Percentiles rank a stretch among this genome's conserved stretches.
Conservation (phyloP, 331 rosid species). For the Quercus phellos region DNA sequence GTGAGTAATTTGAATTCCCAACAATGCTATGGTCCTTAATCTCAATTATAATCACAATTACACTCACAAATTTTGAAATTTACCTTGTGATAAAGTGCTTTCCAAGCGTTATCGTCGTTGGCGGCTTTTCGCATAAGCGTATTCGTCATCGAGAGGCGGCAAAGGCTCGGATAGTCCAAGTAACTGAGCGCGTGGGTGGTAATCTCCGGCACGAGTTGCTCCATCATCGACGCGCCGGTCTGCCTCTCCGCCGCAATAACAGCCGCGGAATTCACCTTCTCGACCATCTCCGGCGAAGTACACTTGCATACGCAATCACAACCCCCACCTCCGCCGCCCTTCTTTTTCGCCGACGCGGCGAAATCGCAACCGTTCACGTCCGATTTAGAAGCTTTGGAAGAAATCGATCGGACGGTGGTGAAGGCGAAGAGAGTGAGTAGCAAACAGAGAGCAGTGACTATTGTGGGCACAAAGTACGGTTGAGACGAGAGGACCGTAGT, state of each 20-base stretch:
- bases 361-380: constrained; percentile 5
- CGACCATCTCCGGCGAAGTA: constrained; percentile 40
- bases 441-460: constrained; percentile 57
- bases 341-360: constrained; percentile 1
- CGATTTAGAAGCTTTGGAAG: constrained; percentile 15
- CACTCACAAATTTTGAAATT: not conserved
- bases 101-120: constrained; percentile 97
- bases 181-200: constrained; percentile 96
- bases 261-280: constrained; percentile 23
- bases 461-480: constrained; percentile 48
- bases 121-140: constrained; percentile 93
- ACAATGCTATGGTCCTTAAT: no score
- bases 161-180: constrained; percentile 90
- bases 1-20: no score
- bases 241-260: constrained; percentile 41
- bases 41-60: no score
- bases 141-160: constrained; percentile 96
- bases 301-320: constrained; percentile 44
- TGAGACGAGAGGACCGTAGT: constrained; percentile 39
- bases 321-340: not conserved
- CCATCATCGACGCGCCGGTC: constrained; percentile 95
- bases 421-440: constrained; percentile 43
- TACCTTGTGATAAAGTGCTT: constrained; percentile 95
- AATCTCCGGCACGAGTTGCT: constrained; percentile 97
- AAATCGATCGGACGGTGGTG: constrained; percentile 41